Evolutionary conservation across 228 moss, liverwort and hornwort genomes (phyloP), one percentile per base, ranked within the genome.

Genomic region (Sphagnum magellanicum): DNA sequence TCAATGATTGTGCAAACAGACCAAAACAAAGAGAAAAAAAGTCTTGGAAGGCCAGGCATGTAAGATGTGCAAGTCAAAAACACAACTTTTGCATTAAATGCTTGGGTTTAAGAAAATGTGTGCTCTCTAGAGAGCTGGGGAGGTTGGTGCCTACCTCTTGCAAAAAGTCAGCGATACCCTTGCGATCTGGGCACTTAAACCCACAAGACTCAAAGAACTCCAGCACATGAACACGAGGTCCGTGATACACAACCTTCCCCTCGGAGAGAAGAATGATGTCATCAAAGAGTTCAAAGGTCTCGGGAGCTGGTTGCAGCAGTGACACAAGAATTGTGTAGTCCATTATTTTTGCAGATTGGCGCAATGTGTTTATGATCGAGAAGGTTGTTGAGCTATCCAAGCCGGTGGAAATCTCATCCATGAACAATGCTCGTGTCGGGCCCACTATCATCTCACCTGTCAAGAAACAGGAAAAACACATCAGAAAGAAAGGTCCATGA

Each of bases 351-450:
- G 77, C 78, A n/a, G 70, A 79, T 68, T 71, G 75, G 49, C 63
- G 73, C 77, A 86, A 73, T 59, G 79, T 81, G 50, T 79, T 71
- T 6, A 86, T 53, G 16, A 86, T 86, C 10, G 77, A 79, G 71
- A 75, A 86, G 47, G 85, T 86, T 50, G 85, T 86, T 8, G 85
- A 86, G 73, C 85, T 86, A 17, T 86, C 82, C 16, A 86, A 64
- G 6, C 85, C 85, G 1, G 85, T 86, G 9, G 85, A 86, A 49
- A 86, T 86, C 68, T 86, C 85, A 75, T 86, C 85, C 85, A 86
- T 75, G 6, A 86, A 71, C 58, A 86, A 5, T 47, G 70, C 79
- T 52, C 74, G 82, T 74, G 77, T 71, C 0, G 85, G 85, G 4
- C 85, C 85, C 10, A 82, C 85, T 9, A 82, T 75, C 77, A 86